These are phyloP conservation scores for Wallacemonas rigidus DNA, from an alignment of 208 protist species.

Conservation along the genomic window DNA sequence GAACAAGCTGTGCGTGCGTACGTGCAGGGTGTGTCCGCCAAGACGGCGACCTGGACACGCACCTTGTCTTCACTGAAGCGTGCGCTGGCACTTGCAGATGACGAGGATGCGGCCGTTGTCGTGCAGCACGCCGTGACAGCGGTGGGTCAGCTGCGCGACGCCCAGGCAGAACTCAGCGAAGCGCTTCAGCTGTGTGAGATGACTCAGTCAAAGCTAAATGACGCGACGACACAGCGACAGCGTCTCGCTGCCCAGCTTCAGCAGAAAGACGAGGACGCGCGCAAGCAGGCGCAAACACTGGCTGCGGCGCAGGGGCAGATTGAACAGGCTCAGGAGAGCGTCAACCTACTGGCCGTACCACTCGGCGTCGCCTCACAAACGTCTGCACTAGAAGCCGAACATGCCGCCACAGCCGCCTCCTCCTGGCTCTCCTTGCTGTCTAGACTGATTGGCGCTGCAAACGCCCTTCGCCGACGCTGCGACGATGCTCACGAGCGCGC, in stretches of 20 bases:
- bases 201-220: neutral
- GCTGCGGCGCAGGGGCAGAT: neutral
- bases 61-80: neutral
- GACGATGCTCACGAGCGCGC: neutral
- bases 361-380: neutral
- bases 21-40: neutral
- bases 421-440: neutral
- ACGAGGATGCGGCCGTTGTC: neutral
- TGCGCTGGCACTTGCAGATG: neutral
- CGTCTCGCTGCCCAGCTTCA: neutral
- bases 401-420: neutral
- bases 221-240: neutral
- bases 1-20: slow-evolving; percentile 1
- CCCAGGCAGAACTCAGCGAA: neutral
- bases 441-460: neutral
- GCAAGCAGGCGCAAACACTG: neutral
- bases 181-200: neutral
- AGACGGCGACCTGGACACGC: neutral
- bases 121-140: neutral
- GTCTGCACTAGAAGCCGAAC: neutral
- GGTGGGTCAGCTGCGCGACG: neutral
- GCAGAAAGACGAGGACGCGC: neutral
- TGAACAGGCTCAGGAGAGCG: neutral
- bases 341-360: neutral
- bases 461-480: slow-evolving; percentile 5